A percentile compares a stretch with the other conserved stretches of the same genome.
Evolutionary conservation across 2,329 filamentous ascomycete genomes (phyloP).

Genomic region (Exophiala mesophila): DNA sequence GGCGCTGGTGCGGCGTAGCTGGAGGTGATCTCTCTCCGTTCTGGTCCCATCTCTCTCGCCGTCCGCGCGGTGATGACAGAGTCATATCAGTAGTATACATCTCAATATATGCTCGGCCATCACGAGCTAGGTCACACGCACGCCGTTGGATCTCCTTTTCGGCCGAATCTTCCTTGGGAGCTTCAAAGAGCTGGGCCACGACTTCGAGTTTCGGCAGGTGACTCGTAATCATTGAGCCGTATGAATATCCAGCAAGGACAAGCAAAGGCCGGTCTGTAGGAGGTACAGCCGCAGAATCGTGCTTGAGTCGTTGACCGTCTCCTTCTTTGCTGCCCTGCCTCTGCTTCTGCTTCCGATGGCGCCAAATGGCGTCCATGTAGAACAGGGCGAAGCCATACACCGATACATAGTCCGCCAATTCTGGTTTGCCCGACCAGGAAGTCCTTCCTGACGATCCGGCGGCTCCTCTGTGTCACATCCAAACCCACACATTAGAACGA

Average conservation of each 20-base stretch:
- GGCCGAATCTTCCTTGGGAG: conserved; percentile 50
- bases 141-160: conserved; percentile 65
- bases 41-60: background rate
- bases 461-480: conserved; percentile 59
- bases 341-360: no score
- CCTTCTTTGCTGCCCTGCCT: conserved; percentile 6
- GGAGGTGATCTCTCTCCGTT: no score
- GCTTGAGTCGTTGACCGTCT: no score
- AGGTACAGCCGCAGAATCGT: conserved; percentile 28
- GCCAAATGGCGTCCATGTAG: conserved; percentile 20
- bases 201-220: conserved; percentile 58
- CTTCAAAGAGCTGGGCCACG: conserved; percentile 57
- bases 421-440: conserved; percentile 79
- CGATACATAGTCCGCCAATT: conserved; percentile 76
- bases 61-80: conserved; percentile 1
- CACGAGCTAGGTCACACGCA: conserved; percentile 54
- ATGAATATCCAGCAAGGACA: conserved; percentile 79
- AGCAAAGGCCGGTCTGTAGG: conserved; percentile 35
- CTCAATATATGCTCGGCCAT: conserved; percentile 19
- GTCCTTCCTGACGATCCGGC: conserved; percentile 69
- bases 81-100: conserved; percentile 6
- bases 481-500: no score
- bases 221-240: conserved; percentile 76
- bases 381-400: conserved; percentile 69
- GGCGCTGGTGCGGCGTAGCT: no score